phyloP scores from a whole-genome alignment of 192 early-diverging fungal genomes.

The Coemansia sp. region DNA sequence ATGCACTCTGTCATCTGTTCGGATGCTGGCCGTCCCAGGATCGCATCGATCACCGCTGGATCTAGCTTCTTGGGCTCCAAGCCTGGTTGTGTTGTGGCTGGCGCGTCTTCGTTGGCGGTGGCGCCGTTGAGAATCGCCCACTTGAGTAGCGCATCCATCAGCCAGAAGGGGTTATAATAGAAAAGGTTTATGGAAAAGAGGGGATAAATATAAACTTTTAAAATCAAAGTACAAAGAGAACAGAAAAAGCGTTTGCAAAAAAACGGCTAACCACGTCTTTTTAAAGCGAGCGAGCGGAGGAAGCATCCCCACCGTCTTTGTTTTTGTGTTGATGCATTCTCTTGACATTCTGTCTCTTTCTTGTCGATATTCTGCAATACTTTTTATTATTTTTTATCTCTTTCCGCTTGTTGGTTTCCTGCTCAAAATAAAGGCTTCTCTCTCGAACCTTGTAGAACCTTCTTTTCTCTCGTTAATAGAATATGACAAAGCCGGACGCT shows the following conservation, averaged over 20 bases:
- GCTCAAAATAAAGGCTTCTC: slow-evolving; percentile 3
- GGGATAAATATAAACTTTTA: not conserved
- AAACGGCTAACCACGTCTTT: no score
- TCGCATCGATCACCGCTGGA: slow-evolving; percentile 85
- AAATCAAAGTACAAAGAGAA: no score
- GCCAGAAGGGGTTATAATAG: not conserved
- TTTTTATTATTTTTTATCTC: no score
- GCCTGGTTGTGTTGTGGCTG: slow-evolving; percentile 29
- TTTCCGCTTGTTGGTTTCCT: no score
- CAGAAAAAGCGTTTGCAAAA: not conserved
- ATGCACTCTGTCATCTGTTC: slow-evolving; percentile 85
- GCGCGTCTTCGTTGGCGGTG: slow-evolving; percentile 68
- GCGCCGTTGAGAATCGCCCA: slow-evolving; percentile 81
- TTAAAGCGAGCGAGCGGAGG: no score
- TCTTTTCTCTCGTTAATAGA: not conserved
- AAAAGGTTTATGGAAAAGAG: not conserved
- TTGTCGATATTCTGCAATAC: not conserved
- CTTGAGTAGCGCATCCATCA: slow-evolving; percentile 76
- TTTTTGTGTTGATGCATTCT: not conserved
- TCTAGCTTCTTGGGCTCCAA: slow-evolving; percentile 58
- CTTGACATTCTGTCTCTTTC: not conserved
- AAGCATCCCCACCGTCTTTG: no score
- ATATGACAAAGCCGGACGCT: slow-evolving; percentile 10
- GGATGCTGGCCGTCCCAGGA: slow-evolving; percentile 90
- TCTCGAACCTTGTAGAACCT: slow-evolving; percentile 2